Evolutionary conservation across 352 stramenopile species (phyloP), one percentile per base, ranked within the genome.

Genomic region (Plasmopara halstedii): DNA sequence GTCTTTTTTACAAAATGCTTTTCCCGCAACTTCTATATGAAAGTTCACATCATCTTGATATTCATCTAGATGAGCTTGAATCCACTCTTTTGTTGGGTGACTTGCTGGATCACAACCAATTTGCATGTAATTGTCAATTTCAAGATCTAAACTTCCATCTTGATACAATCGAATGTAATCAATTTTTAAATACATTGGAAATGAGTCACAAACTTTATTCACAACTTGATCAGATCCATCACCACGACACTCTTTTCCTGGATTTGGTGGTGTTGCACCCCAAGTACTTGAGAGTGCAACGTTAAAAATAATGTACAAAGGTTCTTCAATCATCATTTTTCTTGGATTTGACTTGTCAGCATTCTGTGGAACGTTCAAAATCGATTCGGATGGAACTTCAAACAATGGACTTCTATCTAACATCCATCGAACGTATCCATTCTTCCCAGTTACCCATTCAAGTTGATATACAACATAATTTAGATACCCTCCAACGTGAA

Each of bases 261-360:
- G 41, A 34, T 88, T 86, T 0, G 73, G 70, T 6, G 75, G 78
- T 2, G 46, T 72, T 0, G 69, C 46, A 44, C 71, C 88, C 93
- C 93, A 97, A 27, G 85, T 75, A n/a, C 64, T 73, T n/a, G 85
- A 95, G 7, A 98, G 63, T 5, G 90, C 89, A 6, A 95, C 95
- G 71, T 97, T 97, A 31, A 97, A 62, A 27, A 97, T 81, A 18
- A 97, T 47, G 50, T 92, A 97, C 69, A 94, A 88, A 0, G 93
- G 91, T 49, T 98, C 93, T 32, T 90, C 74, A 0, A 86, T 29
- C 73, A 84, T 82, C 1, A 83, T 41, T 40, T 85, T 88, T 18
- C 62, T 31, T 4, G 71, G 76, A 22, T 88, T 88, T 2, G 39
- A 47, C 17, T 65, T 77, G 8, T 53, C 54, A 0, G 8, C 18